These are phyloP conservation scores for Fusarium siculi DNA, from an alignment of 2,329 filamentous ascomycete species.

Conservation along the genomic window DNA sequence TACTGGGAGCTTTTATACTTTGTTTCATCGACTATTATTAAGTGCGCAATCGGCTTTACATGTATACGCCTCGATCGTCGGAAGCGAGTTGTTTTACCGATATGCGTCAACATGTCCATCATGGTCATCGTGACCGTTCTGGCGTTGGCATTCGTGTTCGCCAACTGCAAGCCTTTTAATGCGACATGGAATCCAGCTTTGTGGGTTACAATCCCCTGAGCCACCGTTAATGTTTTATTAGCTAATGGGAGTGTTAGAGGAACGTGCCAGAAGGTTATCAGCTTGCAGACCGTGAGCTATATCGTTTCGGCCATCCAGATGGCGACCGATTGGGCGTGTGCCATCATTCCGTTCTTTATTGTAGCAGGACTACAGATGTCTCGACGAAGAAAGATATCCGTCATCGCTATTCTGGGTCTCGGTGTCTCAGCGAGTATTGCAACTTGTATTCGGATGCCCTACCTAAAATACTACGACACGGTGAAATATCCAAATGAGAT, in stretches of 20 bases:
- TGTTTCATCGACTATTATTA: conserved; percentile 3
- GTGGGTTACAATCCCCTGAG: neutral
- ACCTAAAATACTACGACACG: conserved; percentile 10
- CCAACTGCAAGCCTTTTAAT: conserved; percentile 9
- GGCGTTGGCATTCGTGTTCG: conserved; percentile 3
- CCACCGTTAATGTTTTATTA: too few species aligned
- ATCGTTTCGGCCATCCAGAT: conserved; percentile 1
- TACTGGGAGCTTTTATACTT: conserved; percentile 20
- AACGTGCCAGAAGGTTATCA: conserved; percentile 1
- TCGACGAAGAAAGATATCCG: conserved; percentile 4
- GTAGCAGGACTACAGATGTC: conserved; percentile 6
- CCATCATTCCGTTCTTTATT: conserved; percentile 7
- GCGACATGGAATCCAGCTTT: conserved; percentile 11
- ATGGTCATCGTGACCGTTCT: conserved; percentile 3
- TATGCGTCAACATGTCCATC: conserved; percentile 11
- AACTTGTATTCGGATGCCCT: conserved; percentile 14
- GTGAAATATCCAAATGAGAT: conserved; percentile 8
- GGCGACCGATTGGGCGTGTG: conserved; percentile 8
- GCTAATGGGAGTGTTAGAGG: neutral
- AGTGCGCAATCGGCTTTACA: conserved; percentile 1
- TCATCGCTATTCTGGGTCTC: conserved; percentile 6
- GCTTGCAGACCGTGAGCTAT: conserved; percentile 6
- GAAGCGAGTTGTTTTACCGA: neutral
- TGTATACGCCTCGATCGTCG: conserved; percentile 4
- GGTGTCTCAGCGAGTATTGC: conserved; percentile 6